phyloP scores from a whole-genome alignment of 371 early-diverging fungal species.

The Conidiobolus incongruus region DNA sequence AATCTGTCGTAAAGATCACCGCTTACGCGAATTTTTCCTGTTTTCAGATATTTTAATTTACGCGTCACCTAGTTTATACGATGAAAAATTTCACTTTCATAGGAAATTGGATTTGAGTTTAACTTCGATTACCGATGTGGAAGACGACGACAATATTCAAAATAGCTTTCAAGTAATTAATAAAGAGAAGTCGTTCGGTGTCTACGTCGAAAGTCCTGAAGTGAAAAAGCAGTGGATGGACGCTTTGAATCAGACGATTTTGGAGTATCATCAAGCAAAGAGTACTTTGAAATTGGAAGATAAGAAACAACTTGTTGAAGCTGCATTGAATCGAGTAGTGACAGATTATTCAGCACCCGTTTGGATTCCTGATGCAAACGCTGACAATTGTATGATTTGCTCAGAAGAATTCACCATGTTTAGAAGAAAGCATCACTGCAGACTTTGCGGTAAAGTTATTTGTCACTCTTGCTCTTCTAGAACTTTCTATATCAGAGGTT shows the following conservation, averaged over 20 bases:
- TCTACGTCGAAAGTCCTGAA: slow-evolving; percentile 10
- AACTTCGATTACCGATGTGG: slow-evolving; percentile 27
- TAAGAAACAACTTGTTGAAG: slow-evolving; percentile 2
- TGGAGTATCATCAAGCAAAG: slow-evolving; percentile 19
- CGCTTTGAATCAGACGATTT: slow-evolving; percentile 21
- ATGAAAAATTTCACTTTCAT: slow-evolving; percentile 14
- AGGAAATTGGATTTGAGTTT: slow-evolving; percentile 33
- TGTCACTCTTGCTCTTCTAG: slow-evolving; percentile 38
- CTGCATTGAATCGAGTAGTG: slow-evolving; percentile 11
- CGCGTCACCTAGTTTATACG: slow-evolving; percentile 14
- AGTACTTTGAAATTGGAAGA: slow-evolving; percentile 25
- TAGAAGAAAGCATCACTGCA: slow-evolving; percentile 38
- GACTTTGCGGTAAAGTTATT: slow-evolving; percentile 44
- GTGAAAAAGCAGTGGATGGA: slow-evolving; percentile 35
- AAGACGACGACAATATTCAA: slow-evolving; percentile 14
- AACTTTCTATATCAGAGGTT: slow-evolving; percentile 9
- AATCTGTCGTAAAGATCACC: slow-evolving; percentile 38
- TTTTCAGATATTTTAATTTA: slow-evolving; percentile 51
- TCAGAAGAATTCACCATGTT: slow-evolving; percentile 23
- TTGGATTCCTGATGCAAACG: slow-evolving; percentile 34
- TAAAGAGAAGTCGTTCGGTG: slow-evolving; percentile 34
- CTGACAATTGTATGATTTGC: slow-evolving; percentile 27
- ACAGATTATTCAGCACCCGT: slow-evolving; percentile 39
- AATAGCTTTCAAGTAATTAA: slow-evolving; percentile 40
- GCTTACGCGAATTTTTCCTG: slow-evolving; percentile 33